Evolutionary conservation across 139 green algal genomes (phyloP).

Genomic region (Chlorella sp.): DNA sequence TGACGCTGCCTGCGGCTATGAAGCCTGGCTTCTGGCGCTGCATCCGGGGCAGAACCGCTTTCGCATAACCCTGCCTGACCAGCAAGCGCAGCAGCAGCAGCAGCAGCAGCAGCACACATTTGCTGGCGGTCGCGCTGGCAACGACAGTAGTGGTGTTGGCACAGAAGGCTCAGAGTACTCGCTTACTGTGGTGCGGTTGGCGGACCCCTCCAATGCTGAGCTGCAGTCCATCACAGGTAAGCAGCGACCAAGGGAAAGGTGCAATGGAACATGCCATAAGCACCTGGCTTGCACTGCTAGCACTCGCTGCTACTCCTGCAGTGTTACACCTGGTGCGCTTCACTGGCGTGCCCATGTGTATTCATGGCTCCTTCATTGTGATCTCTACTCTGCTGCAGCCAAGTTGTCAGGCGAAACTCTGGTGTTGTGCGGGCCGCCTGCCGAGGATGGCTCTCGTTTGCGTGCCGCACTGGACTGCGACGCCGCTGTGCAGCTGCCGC

Average conservation of each 20-base stretch:
- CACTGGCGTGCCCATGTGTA: too few relatives aligned
- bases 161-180: constrained; percentile 9
- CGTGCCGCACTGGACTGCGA: neutral
- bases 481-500: neutral
- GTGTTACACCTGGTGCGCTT: too few relatives aligned
- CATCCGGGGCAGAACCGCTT: constrained; percentile 54
- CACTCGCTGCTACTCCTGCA: too few relatives aligned
- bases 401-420: constrained; percentile 7
- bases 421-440: neutral
- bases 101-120: neutral
- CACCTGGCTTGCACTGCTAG: too few relatives aligned
- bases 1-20: constrained; percentile 17
- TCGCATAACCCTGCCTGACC: constrained; percentile 10
- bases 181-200: constrained; percentile 50
- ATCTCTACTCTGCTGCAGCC: neutral
- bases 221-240: constrained; percentile 40
- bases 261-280: too few relatives aligned
- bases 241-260: too few relatives aligned
- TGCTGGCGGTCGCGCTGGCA: too few relatives aligned
- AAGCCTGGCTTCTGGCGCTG: constrained; percentile 44
- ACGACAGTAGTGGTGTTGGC: too few relatives aligned
- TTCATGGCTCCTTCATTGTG: neutral
- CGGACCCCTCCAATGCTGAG: constrained; percentile 40
- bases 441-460: neutral
- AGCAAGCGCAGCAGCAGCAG: neutral